Evolutionary conservation across 2,329 filamentous ascomycete genomes (phyloP), one percentile per base, ranked within the genome.

Genomic region (Verticillium albo-atrum): DNA sequence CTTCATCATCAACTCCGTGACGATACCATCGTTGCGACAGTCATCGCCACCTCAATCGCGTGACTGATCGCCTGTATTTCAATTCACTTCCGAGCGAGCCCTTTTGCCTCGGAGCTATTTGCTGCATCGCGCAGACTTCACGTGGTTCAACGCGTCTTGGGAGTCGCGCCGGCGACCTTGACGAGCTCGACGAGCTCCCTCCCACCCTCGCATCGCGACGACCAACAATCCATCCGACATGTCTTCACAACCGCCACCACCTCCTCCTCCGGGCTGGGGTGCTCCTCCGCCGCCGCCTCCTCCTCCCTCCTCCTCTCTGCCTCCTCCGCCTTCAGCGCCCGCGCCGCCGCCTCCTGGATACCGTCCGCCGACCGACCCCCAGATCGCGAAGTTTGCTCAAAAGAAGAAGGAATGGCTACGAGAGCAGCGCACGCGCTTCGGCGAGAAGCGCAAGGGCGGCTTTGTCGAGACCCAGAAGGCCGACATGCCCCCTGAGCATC

Each of bases 341-440:
- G 79, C 90, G 57, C 92, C 93, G 63, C 92, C 92, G 57, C 92
- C 93, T 26, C 92, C 92, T 27, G 92, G 92, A 47, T 96, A 92
- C 74, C 87, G 87, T 64, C 92, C 92, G 51, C 85, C 89, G 26
- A 83, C 87, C 66, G 89, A 98, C 71, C 89, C 92, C 52, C 91
- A 93, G 65, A 83, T 91, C 69, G 92, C 92, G 57, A 99, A 99
- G 79, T 96, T 97, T 71, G 91, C 93, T 60, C 91, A 97, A 76
- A 99, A 98, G 84, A 99, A 98, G 84, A 96, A 92, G 74, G 93
- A 97, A 88, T 99, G 96, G 96, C 82, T 98, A 69, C 89, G 93
- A 63, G 86, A 84, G 65, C 95, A 96, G 78, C 88, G 92, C 68
- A 95, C 92, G 73, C 88, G 95, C 58, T 99, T 98, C 65, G 92